phyloP scores from a whole-genome alignment of 495 filamentous ascomycete genomes.

The Lasiosphaeris hirsuta region DNA sequence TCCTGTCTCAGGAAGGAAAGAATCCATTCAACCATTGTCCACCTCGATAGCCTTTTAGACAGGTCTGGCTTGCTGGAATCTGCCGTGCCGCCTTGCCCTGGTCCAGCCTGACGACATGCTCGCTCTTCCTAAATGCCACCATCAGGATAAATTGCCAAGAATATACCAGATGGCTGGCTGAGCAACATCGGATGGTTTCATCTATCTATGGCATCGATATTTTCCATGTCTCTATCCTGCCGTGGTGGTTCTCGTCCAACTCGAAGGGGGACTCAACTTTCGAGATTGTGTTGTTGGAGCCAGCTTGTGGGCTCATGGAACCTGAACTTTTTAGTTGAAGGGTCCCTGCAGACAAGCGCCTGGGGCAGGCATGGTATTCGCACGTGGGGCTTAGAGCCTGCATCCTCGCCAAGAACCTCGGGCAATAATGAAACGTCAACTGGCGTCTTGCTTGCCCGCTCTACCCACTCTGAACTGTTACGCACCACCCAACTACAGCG shows the following conservation, averaged over 20 bases:
- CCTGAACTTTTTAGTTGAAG: neutral
- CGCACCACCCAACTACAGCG: neutral
- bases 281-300: no score
- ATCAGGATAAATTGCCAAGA: slow-evolving; percentile 6
- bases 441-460: neutral
- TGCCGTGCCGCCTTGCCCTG: neutral
- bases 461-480: neutral
- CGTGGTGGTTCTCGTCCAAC: neutral
- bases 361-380: neutral
- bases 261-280: neutral
- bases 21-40: neutral
- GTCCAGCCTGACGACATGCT: neutral
- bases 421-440: slow-evolving; percentile 1
- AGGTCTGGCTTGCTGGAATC: neutral
- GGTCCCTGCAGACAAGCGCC: no score
- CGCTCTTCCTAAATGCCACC: neutral
- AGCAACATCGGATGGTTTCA: neutral
- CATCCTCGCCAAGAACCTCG: slow-evolving; percentile 5
- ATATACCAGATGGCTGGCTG: neutral
- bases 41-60: neutral
- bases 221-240: neutral
- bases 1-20: neutral
- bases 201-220: neutral
- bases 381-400: slow-evolving; percentile 1
- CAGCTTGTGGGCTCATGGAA: neutral